These are phyloP conservation scores for Ciborinia camelliae DNA, from an alignment of 2,329 filamentous ascomycete species.

Conservation along the genomic window DNA sequence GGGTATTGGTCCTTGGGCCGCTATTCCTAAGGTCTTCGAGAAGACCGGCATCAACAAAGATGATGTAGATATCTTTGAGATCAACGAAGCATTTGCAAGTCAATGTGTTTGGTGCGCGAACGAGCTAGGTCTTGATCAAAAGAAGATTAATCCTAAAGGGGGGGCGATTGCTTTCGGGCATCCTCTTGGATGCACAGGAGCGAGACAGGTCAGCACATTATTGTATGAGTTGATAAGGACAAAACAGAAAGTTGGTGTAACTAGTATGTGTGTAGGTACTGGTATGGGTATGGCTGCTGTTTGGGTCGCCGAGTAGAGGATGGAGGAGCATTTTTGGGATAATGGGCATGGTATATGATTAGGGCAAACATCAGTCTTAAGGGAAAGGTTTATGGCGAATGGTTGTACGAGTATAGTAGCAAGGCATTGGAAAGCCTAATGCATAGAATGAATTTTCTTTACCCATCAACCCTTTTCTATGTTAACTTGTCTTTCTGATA, in stretches of 20 bases:
- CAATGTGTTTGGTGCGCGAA: constrained; percentile 94
- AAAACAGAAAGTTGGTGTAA: constrained; percentile 81
- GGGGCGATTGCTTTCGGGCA: constrained; percentile 96
- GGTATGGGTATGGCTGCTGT: constrained; percentile 98
- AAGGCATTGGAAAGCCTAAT: not conserved
- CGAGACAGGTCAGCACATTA: constrained; percentile 87
- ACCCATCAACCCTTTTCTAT: not conserved
- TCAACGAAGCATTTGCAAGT: constrained; percentile 97
- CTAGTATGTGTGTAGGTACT: constrained; percentile 94
- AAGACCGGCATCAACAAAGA: constrained; percentile 83
- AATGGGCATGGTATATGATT: not conserved
- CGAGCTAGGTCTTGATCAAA: constrained; percentile 74
- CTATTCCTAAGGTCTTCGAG: constrained; percentile 86
- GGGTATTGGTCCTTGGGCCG: constrained; percentile 93
- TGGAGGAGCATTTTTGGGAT: not conserved
- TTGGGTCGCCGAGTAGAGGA: constrained; percentile 81
- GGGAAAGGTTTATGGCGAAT: not conserved
- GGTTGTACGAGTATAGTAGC: not conserved
- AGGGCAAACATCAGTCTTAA: not conserved
- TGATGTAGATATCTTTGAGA: constrained; percentile 96
- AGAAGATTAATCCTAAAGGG: constrained; percentile 96
- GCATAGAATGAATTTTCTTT: not conserved
- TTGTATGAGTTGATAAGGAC: constrained; percentile 85
- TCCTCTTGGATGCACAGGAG: constrained; percentile 90
- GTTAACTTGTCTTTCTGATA: not conserved